Percentiles rank a stretch among this genome's conserved stretches.
phyloP scores from a whole-genome alignment of 345 rosid species.

The Erysimum cheiranthoides region DNA sequence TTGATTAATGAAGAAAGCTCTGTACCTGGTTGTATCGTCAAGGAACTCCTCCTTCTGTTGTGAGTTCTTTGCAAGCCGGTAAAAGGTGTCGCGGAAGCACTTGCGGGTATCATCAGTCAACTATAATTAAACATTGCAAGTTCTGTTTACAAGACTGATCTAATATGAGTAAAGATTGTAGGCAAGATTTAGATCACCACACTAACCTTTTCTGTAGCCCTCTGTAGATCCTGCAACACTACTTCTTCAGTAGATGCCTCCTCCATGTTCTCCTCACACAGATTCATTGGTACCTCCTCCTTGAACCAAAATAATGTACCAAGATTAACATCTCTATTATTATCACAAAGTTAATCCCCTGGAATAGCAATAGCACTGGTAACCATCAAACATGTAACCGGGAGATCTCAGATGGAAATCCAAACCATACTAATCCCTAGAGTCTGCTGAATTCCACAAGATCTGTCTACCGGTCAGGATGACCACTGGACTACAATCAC shows the following conservation, averaged over 20 bases:
- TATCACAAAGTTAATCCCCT: not conserved
- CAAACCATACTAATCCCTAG: not conserved
- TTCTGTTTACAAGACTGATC: conserved; percentile 25
- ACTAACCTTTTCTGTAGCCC: conserved; percentile 64
- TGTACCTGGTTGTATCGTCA: conserved; percentile 32
- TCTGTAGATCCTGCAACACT: conserved; percentile 68
- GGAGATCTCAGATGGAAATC: not conserved
- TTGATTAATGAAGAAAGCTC: not conserved
- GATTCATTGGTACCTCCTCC: conserved; percentile 34
- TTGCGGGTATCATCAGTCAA: conserved; percentile 66
- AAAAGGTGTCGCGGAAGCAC: conserved; percentile 82
- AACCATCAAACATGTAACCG: not conserved
- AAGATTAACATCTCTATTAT: conserved; percentile 30
- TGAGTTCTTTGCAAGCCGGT: conserved; percentile 83
- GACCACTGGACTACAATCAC: conserved; percentile 23
- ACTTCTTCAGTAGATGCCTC: conserved; percentile 63
- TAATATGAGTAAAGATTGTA: not conserved
- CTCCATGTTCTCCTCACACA: conserved; percentile 39
- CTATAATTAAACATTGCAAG: conserved; percentile 42
- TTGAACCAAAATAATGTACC: conserved; percentile 30
- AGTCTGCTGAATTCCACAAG: not conserved
- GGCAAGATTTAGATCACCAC: conserved; percentile 1
- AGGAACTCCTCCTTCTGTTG: conserved; percentile 39
- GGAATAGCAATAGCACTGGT: not conserved
- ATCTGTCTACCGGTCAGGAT: not conserved